These are phyloP conservation scores for Cymbopogon citratus DNA, from an alignment of 176 grass and related monocot genomes.

Conservation along the genomic window DNA sequence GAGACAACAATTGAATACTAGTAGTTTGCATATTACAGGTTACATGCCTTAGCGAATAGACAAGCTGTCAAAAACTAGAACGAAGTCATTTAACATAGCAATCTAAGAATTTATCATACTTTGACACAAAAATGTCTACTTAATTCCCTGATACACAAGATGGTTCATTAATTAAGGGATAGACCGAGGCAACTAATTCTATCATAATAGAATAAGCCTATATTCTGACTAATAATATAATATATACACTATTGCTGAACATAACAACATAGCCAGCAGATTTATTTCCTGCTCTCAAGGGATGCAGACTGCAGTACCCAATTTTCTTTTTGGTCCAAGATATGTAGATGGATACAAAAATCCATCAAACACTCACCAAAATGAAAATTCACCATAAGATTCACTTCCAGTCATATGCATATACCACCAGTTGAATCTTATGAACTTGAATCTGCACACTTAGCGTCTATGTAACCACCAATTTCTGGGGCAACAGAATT, in stretches of 20 bases:
- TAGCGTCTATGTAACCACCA: slow-evolving; percentile 32
- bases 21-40: not conserved
- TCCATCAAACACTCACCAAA: not conserved
- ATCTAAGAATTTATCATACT: not conserved
- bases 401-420: not conserved
- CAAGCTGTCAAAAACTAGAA: not conserved
- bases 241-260: slow-evolving; percentile 4
- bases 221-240: not conserved
- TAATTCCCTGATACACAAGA: not conserved
- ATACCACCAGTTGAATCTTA: slow-evolving; percentile 6
- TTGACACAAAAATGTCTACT: not conserved
- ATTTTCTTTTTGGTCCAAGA: not conserved
- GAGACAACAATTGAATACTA: no score
- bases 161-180: not conserved
- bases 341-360: not conserved
- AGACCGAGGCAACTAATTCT: not conserved
- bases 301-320: not conserved
- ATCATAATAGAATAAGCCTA: not conserved
- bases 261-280: not conserved
- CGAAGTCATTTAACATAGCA: not conserved
- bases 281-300: not conserved
- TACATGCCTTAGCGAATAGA: not conserved
- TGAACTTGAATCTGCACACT: slow-evolving; percentile 55
- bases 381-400: not conserved
- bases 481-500: slow-evolving; percentile 19